Conservation (phyloP, 225 moss, liverwort and hornwort species). For the Asterella californica region DNA sequence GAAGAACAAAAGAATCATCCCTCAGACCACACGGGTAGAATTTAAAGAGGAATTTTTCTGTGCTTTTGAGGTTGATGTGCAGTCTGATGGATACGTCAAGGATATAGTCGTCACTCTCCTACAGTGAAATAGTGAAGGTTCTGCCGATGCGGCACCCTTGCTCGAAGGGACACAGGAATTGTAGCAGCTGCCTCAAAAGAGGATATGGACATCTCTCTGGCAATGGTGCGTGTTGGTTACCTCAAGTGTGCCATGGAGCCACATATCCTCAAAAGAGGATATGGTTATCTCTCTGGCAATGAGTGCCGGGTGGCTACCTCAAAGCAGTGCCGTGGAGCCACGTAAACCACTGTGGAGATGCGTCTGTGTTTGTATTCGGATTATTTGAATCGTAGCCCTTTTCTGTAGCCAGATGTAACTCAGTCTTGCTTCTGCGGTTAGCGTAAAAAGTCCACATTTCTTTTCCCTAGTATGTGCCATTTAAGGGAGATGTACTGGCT, state of each 20-base stretch:
- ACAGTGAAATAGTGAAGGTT: background rate
- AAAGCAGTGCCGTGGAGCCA: slow-evolving; percentile 1
- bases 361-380: slow-evolving; percentile 3
- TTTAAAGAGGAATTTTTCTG: background rate
- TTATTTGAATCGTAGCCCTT: slow-evolving; percentile 11
- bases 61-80: slow-evolving; percentile 14
- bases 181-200: background rate
- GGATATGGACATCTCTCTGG: background rate
- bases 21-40: slow-evolving; percentile 1
- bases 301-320: background rate
- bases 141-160: background rate
- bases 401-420: background rate
- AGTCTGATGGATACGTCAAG: background rate
- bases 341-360: background rate
- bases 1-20: background rate
- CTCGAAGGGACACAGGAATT: background rate
- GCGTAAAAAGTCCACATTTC: background rate
- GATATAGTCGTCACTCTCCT: background rate
- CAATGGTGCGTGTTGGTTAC: background rate
- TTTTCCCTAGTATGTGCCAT: background rate
- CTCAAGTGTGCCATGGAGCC: slow-evolving; percentile 1
- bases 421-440: background rate
- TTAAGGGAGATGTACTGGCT: background rate
- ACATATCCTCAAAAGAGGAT: background rate
- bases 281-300: background rate